Evolutionary conservation across 2,329 filamentous ascomycete species (phyloP).

Genomic region (Xylaria sp.): DNA sequence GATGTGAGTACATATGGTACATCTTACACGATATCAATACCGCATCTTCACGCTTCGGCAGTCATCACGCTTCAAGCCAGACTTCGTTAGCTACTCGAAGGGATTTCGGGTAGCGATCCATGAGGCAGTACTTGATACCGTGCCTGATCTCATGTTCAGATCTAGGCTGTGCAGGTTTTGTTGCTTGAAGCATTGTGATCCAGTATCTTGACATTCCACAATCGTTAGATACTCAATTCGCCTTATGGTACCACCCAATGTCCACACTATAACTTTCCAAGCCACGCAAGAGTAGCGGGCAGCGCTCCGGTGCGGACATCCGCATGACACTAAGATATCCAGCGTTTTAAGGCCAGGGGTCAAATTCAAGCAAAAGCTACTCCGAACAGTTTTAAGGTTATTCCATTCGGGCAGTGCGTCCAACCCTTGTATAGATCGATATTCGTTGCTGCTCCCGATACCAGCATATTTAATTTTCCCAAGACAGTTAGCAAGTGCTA

Average conservation of each 20-base stretch:
- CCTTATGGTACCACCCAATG: not conserved
- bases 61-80: not conserved
- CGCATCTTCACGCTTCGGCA: not conserved
- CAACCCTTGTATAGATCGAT: not conserved
- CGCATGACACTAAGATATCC: constrained; percentile 14
- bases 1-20: constrained; percentile 11
- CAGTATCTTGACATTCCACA: not conserved
- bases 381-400: not conserved
- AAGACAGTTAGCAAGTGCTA: not conserved
- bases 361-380: constrained; percentile 1
- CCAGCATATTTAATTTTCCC: not conserved
- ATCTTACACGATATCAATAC: constrained; percentile 1
- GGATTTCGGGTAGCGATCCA: too few species aligned
- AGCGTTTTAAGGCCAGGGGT: constrained; percentile 6
- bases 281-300: constrained; percentile 2
- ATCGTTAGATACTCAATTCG: not conserved
- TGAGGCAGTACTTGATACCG: too few species aligned
- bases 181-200: too few species aligned
- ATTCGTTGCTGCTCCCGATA: not conserved
- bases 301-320: constrained; percentile 13
- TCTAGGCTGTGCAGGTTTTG: too few species aligned
- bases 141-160: too few species aligned
- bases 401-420: not conserved
- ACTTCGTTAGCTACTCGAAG: too few species aligned
- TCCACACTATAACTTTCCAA: constrained; percentile 2